Evolutionary conservation across 2,329 filamentous ascomycete genomes (phyloP), one percentile per base, ranked within the genome.

Genomic region (Arthroderma sp.): DNA sequence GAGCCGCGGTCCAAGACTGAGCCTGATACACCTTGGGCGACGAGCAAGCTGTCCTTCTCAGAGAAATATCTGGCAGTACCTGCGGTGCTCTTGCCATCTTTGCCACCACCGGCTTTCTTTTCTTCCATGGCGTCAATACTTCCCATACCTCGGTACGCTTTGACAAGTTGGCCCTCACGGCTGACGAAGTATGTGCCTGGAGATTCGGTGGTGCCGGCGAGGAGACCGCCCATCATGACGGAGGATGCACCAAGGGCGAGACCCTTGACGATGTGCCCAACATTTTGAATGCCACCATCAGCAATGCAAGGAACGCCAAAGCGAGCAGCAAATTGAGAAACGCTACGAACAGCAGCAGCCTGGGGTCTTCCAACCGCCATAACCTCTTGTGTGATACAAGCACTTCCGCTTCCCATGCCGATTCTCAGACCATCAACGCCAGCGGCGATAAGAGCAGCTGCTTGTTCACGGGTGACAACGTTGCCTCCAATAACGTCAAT

Each of bases 71-170:
- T 82, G 38, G 91, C 91, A 51, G 93, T 96, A 60, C 91, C 91
- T 45, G 91, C 91, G 63, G 96, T 98, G 64, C 70, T 73, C 63
- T 80, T 78, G 56, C 71, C 68, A 66, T 80, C 82, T 69, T 82
- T 83, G 58, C 72, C 70, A 48, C 67, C 74, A 45, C 84, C 86
- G 7, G 88, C 87, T 75, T 94, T 94, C 78, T 91, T 94, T 70
- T 96, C 89, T 70, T 96, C 88, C 91, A 98, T 98, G 54, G 91
- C 91, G 59, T 95, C 91, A 62, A 98, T 98, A 68, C 82, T 88
- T 54, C 91, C 91, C 91, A 98, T 98, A 49, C 91, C 91, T 67
- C 91, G 85, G 75, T 98, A 98, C 36, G 91, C 88, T 77, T 98
- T 98, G 67, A 98, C 89, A 44, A 98, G 81, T 75, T 96, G 93